A percentile compares a stretch with the other conserved stretches of the same genome.
Conservation (phyloP, 2,329 filamentous ascomycete genomes). For the Alternaria triticimaculans region DNA sequence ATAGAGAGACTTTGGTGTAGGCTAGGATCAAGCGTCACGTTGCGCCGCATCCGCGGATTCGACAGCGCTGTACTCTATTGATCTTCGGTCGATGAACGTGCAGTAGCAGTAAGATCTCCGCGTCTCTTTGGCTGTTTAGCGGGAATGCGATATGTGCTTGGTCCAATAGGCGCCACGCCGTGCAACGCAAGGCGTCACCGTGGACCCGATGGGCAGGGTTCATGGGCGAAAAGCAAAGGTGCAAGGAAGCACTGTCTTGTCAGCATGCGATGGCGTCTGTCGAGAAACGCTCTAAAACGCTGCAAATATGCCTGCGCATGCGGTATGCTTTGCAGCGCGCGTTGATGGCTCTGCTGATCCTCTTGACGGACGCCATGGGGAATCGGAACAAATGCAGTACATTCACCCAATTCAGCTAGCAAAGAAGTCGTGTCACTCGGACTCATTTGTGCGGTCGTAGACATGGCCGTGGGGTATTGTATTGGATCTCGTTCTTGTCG, state of each 20-base stretch:
- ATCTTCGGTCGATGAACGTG: constrained; percentile 27
- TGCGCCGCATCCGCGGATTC: constrained; percentile 39
- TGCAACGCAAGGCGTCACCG: constrained; percentile 28
- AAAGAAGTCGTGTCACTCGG: constrained; percentile 38
- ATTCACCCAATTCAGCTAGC: constrained; percentile 39
- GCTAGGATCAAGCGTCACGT: constrained; percentile 39
- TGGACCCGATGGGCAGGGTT: constrained; percentile 25
- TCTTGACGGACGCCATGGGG: constrained; percentile 24
- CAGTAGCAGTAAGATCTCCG: constrained; percentile 33
- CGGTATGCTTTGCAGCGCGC: constrained; percentile 31
- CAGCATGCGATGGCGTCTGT: constrained; percentile 38
- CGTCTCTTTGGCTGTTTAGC: constrained; percentile 29
- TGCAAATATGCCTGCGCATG: constrained; percentile 31
- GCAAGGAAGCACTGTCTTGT: constrained; percentile 44
- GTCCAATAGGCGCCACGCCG: constrained; percentile 31
- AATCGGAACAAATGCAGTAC: constrained; percentile 38
- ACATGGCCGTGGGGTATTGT: constrained; percentile 24
- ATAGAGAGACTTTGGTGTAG: constrained; percentile 26
- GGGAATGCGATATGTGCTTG: constrained; percentile 21
- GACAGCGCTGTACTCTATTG: constrained; percentile 33
- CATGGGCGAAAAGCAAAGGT: constrained; percentile 36
- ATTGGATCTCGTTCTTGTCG: constrained; percentile 29
- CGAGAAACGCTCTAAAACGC: constrained; percentile 39
- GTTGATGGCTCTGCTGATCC: constrained; percentile 21
- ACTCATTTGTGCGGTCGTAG: constrained; percentile 32